A percentile compares a stretch with the other conserved stretches of the same genome.
phyloP scores from a whole-genome alignment of 2,329 filamentous ascomycete species.

The Phialophora tarda region DNA sequence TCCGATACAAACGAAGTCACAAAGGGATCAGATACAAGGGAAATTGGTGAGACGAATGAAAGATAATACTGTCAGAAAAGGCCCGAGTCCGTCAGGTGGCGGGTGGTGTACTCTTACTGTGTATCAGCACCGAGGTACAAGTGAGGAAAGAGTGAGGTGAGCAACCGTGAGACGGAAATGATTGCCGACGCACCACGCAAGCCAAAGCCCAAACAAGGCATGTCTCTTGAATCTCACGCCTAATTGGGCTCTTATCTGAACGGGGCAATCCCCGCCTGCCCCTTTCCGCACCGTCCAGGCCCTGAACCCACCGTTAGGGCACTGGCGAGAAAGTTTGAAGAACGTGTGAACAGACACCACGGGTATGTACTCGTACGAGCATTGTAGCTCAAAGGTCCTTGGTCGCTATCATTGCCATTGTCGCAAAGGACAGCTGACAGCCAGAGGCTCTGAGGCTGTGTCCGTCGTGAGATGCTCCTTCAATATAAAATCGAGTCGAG shows the following conservation, averaged over 20 bases:
- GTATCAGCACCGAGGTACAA: too few species aligned
- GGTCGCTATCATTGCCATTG: neutral
- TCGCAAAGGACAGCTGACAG: neutral
- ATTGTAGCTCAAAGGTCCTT: neutral
- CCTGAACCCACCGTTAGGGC: neutral
- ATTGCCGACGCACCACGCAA: neutral
- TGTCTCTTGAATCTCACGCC: neutral
- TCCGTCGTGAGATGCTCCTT: conserved; percentile 15
- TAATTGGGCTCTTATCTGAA: neutral
- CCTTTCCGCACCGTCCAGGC: neutral
- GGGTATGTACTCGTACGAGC: neutral
- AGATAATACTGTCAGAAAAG: neutral
- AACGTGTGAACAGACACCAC: neutral
- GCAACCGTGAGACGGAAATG: neutral
- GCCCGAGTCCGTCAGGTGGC: neutral
- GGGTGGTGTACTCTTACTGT: neutral
- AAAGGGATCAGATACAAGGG: neutral
- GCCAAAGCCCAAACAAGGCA: neutral
- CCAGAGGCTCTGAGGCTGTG: conserved; percentile 10
- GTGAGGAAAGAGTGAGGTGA: neutral
- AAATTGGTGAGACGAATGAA: neutral
- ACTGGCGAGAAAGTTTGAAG: neutral
- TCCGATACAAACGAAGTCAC: neutral
- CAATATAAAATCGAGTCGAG: conserved; percentile 1
- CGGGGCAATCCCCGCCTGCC: neutral